Conservation (phyloP, 2,329 filamentous ascomycete genomes). For the Myotisia sp. region DNA sequence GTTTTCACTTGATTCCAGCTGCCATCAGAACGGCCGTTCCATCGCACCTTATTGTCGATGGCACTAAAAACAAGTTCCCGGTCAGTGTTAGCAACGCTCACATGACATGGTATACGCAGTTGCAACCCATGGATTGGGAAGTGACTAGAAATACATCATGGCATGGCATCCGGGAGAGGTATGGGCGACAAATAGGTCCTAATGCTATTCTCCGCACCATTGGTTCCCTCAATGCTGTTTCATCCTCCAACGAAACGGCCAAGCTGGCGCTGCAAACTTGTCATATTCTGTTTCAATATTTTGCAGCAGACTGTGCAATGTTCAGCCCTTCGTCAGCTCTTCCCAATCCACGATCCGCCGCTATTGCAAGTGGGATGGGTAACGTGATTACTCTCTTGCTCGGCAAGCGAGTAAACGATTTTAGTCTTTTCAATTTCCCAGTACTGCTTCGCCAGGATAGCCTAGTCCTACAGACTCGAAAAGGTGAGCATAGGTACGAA, state of each 20-base stretch:
- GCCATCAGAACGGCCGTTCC: constrained; percentile 8
- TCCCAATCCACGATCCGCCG: not conserved
- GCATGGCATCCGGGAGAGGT: constrained; percentile 22
- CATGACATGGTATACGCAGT: constrained; percentile 17
- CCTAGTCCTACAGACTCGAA: constrained; percentile 9
- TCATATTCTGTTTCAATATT: constrained; percentile 45
- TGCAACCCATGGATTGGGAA: constrained; percentile 13
- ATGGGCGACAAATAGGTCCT: constrained; percentile 37
- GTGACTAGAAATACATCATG: constrained; percentile 14
- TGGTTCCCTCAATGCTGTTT: constrained; percentile 32
- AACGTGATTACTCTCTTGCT: constrained; percentile 32
- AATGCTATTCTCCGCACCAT: constrained; percentile 39
- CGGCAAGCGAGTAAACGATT: constrained; percentile 14
- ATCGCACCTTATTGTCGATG: constrained; percentile 13
- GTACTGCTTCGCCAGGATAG: constrained; percentile 15
- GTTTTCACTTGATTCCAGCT: constrained; percentile 21
- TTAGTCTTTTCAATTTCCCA: constrained; percentile 15
- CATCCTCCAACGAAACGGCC: constrained; percentile 16
- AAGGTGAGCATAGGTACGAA: constrained; percentile 16
- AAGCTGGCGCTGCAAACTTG: constrained; percentile 40
- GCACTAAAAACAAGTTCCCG: constrained; percentile 10
- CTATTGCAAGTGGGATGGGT: constrained; percentile 17
- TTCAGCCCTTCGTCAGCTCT: constrained; percentile 13
- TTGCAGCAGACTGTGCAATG: constrained; percentile 36
- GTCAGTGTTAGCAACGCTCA: constrained; percentile 7